Percentiles rank a stretch among this genome's conserved stretches.
Conservation (phyloP, 208 protist species). For the Trypanosoma congolense region DNA sequence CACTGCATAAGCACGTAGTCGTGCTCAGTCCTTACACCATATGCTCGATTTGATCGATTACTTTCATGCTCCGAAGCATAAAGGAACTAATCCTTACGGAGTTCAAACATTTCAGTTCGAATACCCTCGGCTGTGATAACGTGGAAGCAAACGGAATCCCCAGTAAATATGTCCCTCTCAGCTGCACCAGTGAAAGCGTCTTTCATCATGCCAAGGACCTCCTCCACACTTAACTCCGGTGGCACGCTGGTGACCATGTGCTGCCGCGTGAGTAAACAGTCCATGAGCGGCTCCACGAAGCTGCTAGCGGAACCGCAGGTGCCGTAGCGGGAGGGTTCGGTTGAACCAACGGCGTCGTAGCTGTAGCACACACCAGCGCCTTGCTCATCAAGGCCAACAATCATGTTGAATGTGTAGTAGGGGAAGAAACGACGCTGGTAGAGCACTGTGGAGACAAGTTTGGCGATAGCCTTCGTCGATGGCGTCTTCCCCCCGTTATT, state of each 20-base stretch:
- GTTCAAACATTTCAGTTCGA: slow-evolving; percentile 59
- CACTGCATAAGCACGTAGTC: too few relatives aligned
- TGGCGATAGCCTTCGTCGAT: slow-evolving; percentile 89
- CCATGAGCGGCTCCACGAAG: slow-evolving; percentile 97
- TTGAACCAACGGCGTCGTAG: slow-evolving; percentile 98
- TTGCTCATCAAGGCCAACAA: slow-evolving; percentile 94
- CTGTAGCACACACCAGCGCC: slow-evolving; percentile 95
- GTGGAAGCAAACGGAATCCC: slow-evolving; percentile 93
- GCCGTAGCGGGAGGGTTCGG: slow-evolving; percentile 92
- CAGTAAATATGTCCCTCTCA: slow-evolving; percentile 97
- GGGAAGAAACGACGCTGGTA: slow-evolving; percentile 99
- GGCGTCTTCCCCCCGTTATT: slow-evolving; percentile 91
- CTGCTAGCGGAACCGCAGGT: slow-evolving; percentile 88
- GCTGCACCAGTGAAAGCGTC: slow-evolving; percentile 94
- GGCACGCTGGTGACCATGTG: slow-evolving; percentile 73
- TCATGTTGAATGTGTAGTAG: slow-evolving; percentile 99
- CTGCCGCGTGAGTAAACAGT: slow-evolving; percentile 92
- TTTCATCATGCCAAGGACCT: slow-evolving; percentile 91
- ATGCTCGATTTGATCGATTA: too few relatives aligned
- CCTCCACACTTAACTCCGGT: slow-evolving; percentile 58
- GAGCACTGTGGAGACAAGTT: slow-evolving; percentile 96
- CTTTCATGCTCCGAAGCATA: too few relatives aligned
- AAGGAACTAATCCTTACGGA: slow-evolving; percentile 45
- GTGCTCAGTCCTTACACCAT: too few relatives aligned
- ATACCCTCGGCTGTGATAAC: slow-evolving; percentile 85